These are phyloP conservation scores for Lasiodiplodia hormozganensis DNA, from an alignment of 2,329 filamentous ascomycete genomes.

Conservation along the genomic window DNA sequence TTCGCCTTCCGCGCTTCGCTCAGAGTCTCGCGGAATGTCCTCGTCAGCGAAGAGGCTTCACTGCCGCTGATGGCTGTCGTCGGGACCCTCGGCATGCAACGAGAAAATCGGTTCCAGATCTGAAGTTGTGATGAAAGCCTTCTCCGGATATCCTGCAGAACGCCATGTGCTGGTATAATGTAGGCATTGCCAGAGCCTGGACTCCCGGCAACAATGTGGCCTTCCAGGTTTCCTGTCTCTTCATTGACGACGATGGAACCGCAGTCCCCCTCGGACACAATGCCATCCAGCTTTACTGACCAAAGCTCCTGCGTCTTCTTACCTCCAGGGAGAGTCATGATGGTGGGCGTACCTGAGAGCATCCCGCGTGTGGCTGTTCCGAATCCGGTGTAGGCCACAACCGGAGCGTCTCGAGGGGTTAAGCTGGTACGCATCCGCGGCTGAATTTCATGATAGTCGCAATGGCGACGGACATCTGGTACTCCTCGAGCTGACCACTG, in stretches of 20 bases:
- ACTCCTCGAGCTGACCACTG: background rate
- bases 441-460: background rate
- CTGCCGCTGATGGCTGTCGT: background rate
- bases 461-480: background rate
- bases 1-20: background rate
- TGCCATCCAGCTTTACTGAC: conserved; percentile 22
- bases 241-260: conserved; percentile 32
- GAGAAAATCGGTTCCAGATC: background rate
- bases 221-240: conserved; percentile 29
- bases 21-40: background rate
- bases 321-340: conserved; percentile 26
- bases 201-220: conserved; percentile 34
- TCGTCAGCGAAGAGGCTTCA: background rate
- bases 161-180: conserved; percentile 31
- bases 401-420: background rate
- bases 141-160: background rate
- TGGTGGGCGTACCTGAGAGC: conserved; percentile 28
- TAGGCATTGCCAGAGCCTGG: conserved; percentile 29
- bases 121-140: background rate
- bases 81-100: background rate
- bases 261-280: conserved; percentile 33
- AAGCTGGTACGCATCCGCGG: background rate
- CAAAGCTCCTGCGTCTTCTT: conserved; percentile 32
- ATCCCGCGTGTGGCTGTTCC: background rate
- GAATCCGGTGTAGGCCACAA: conserved; percentile 13